A percentile compares a stretch with the other conserved stretches of the same genome.
Conservation (phyloP, 768 basidiomycete genomes). For the Inosperma sp. region DNA sequence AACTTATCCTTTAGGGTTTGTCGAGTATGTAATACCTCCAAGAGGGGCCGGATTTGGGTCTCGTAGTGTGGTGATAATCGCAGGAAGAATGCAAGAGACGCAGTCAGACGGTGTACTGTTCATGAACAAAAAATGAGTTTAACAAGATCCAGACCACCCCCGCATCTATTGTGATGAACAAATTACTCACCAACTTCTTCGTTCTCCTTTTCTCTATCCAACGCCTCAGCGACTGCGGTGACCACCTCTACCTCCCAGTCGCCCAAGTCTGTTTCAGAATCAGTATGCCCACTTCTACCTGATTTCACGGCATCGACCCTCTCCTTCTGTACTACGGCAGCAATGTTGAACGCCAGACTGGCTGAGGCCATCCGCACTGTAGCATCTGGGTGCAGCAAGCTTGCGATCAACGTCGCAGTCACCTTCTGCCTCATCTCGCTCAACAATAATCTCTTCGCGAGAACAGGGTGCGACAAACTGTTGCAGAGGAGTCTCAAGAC, state of each 20-base stretch:
- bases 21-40: conserved; percentile 67
- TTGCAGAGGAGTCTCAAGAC: conserved; percentile 67
- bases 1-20: conserved; percentile 57
- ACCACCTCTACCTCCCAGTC: conserved; percentile 87
- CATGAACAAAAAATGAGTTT: not conserved
- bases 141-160: no score
- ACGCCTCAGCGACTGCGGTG: conserved; percentile 77
- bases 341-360: conserved; percentile 74
- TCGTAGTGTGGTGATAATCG: conserved; percentile 70
- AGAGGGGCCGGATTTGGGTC: conserved; percentile 46
- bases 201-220: conserved; percentile 62
- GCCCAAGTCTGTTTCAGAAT: conserved; percentile 49
- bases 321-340: conserved; percentile 59
- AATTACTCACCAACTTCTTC: conserved; percentile 73
- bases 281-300: conserved; percentile 26
- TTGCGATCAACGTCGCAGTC: conserved; percentile 56
- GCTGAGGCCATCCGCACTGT: conserved; percentile 74
- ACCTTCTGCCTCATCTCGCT: conserved; percentile 29
- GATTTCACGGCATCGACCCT: conserved; percentile 41
- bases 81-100: conserved; percentile 71
- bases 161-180: conserved; percentile 1
- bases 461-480: conserved; percentile 48
- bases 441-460: conserved; percentile 39
- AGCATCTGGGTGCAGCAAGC: conserved; percentile 64
- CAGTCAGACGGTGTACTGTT: conserved; percentile 76